A percentile compares a stretch with the other conserved stretches of the same genome.
Conservation (phyloP, 257 asterid species). For the Plantago elongata region DNA sequence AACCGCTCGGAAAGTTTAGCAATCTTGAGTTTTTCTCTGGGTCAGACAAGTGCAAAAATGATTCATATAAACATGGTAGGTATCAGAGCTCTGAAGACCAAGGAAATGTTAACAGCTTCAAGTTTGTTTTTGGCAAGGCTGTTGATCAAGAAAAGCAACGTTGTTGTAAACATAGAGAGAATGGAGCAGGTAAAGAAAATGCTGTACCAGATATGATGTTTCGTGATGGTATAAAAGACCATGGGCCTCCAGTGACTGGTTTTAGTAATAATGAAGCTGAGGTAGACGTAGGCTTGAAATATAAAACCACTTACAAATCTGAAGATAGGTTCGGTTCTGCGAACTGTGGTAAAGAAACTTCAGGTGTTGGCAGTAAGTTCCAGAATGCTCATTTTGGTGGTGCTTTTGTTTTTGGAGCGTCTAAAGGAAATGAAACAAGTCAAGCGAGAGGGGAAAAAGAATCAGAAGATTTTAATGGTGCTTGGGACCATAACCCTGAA, state of each 20-base stretch:
- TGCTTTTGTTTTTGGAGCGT: constrained; percentile 37
- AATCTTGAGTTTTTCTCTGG: constrained; percentile 21
- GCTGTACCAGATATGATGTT: constrained; percentile 26
- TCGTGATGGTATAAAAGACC: constrained; percentile 23
- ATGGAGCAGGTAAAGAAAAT: constrained; percentile 21
- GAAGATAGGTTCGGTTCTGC: constrained; percentile 19
- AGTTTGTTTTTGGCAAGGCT: constrained; percentile 32
- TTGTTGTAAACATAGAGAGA: not conserved
- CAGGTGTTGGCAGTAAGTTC: constrained; percentile 23
- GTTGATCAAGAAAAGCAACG: constrained; percentile 15
- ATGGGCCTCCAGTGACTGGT: not conserved
- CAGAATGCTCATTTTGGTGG: constrained; percentile 28
- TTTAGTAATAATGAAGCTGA: constrained; percentile 30
- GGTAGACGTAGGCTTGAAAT: constrained; percentile 16
- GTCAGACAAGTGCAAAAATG: constrained; percentile 10
- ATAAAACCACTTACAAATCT: constrained; percentile 17
- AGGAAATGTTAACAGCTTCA: constrained; percentile 14
- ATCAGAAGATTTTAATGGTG: constrained; percentile 21
- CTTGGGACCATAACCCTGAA: constrained; percentile 14
- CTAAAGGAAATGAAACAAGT: constrained; percentile 30
- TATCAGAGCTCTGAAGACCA: constrained; percentile 21
- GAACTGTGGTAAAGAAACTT: constrained; percentile 26
- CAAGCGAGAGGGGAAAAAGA: constrained; percentile 25
- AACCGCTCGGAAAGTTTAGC: not conserved
- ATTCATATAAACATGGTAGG: constrained; percentile 8